Evolutionary conservation across 768 basidiomycete species (phyloP).

Genomic region (Suillus placidus): DNA sequence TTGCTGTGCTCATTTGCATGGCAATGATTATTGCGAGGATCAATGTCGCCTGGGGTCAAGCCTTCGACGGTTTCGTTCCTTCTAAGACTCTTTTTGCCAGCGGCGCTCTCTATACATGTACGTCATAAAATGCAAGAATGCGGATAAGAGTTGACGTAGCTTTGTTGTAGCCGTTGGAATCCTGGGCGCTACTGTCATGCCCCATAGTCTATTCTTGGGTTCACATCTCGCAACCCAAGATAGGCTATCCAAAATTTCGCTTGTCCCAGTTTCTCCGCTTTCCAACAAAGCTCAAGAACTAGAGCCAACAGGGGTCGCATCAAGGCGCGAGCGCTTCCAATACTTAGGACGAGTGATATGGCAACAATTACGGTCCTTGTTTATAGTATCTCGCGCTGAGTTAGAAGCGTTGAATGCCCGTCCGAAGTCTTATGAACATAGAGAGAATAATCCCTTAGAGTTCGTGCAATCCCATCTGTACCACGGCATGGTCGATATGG

Average conservation of each 20-base stretch:
- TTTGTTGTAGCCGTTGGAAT: constrained; percentile 62
- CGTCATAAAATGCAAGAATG: constrained; percentile 24
- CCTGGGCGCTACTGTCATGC: constrained; percentile 88
- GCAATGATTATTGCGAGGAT: constrained; percentile 73
- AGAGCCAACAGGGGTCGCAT: not conserved
- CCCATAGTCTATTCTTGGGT: constrained; percentile 89
- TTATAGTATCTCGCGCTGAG: constrained; percentile 28
- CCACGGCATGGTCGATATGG: constrained; percentile 69
- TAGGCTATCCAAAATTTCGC: constrained; percentile 48
- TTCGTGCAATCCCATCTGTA: constrained; percentile 67
- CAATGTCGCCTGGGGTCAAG: constrained; percentile 67
- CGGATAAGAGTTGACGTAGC: constrained; percentile 16
- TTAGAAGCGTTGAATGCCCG: constrained; percentile 23
- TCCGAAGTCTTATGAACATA: constrained; percentile 52
- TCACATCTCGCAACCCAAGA: constrained; percentile 86
- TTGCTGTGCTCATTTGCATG: constrained; percentile 80
- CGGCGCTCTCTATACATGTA: constrained; percentile 68
- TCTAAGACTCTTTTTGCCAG: constrained; percentile 61
- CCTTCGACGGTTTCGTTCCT: constrained; percentile 78
- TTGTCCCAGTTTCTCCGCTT: constrained; percentile 12
- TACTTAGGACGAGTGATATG: not conserved
- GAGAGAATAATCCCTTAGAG: constrained; percentile 54
- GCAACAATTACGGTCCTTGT: constrained; percentile 19
- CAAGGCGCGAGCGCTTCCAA: constrained; percentile 8
- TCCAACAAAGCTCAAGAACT: not conserved